A percentile compares a stretch with the other conserved stretches of the same genome.
These are phyloP conservation scores for Torulaspora quercuum DNA, from an alignment of 805 yeast genomes.

Conservation along the genomic window DNA sequence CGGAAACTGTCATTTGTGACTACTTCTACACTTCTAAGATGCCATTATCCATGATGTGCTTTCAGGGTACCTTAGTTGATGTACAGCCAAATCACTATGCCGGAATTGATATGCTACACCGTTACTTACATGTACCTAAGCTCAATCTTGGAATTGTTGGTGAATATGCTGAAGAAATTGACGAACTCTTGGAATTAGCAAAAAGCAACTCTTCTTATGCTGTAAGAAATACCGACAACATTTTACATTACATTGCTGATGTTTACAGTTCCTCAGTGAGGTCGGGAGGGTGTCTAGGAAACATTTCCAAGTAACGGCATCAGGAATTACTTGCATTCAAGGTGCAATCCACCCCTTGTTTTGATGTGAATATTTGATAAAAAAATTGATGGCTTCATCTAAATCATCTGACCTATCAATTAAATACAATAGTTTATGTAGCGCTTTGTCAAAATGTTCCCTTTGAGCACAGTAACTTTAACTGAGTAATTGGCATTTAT, in stretches of 20 bases:
- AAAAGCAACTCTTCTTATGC: conserved; percentile 35
- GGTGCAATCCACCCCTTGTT: no score
- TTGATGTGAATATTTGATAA: no score
- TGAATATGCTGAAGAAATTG: conserved; percentile 39
- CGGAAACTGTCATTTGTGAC: conserved; percentile 43
- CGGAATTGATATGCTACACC: conserved; percentile 39
- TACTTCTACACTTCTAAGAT: conserved; percentile 36
- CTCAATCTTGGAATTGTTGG: conserved; percentile 36
- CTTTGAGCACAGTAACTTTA: no score
- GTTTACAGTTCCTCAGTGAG: conserved; percentile 33
- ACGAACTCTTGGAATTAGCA: conserved; percentile 38
- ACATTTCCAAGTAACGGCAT: no score
- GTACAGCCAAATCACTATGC: conserved; percentile 35
- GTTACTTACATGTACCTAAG: conserved; percentile 38
- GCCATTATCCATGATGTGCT: conserved; percentile 37
- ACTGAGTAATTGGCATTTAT: no score
- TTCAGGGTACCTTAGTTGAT: conserved; percentile 35
- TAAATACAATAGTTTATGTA: no score
- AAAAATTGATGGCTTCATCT: no score
- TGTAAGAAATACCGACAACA: conserved; percentile 37
- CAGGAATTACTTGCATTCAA: no score
- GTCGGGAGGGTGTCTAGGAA: conserved; percentile 30
- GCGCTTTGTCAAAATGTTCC: no score
- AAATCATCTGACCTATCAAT: no score
- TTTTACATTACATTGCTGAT: conserved; percentile 36